These are phyloP conservation scores for Pseudogymnoascus sp. DNA, from an alignment of 2,329 filamentous ascomycete species.

Conservation along the genomic window DNA sequence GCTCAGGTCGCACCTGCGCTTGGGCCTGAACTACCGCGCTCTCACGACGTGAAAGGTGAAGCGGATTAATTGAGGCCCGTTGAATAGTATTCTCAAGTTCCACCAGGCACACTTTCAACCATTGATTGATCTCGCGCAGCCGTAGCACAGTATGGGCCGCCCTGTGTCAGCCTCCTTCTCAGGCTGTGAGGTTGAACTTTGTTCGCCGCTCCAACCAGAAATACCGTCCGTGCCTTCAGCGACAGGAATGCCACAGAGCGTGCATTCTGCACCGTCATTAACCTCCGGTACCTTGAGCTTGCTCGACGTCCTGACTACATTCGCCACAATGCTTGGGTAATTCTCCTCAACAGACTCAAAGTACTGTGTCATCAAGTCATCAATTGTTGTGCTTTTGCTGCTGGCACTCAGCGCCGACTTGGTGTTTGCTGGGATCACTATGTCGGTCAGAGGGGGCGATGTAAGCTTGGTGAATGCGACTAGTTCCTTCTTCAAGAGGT, in stretches of 20 bases:
- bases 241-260: constrained; percentile 61
- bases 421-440: constrained; percentile 37
- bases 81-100: background rate
- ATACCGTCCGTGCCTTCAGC: constrained; percentile 54
- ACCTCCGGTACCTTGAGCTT: constrained; percentile 54
- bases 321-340: constrained; percentile 86
- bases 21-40: background rate
- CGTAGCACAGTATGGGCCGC: constrained; percentile 53
- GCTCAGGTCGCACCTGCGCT: background rate
- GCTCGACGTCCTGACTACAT: constrained; percentile 85
- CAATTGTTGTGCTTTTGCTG: constrained; percentile 70
- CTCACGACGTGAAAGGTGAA: background rate
- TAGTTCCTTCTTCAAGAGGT: constrained; percentile 76
- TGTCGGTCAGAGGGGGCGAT: constrained; percentile 41
- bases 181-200: constrained; percentile 31
- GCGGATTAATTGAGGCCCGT: background rate
- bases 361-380: constrained; percentile 82
- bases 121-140: constrained; percentile 57
- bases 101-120: constrained; percentile 33
- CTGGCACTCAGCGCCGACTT: constrained; percentile 26
- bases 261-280: constrained; percentile 40
- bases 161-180: constrained; percentile 23
- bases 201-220: constrained; percentile 50
- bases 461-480: constrained; percentile 52
- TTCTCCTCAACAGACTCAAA: constrained; percentile 77